Evolutionary conservation across 129 eudicot genomes (phyloP).

Genomic region (Helianthus tuberosus): DNA sequence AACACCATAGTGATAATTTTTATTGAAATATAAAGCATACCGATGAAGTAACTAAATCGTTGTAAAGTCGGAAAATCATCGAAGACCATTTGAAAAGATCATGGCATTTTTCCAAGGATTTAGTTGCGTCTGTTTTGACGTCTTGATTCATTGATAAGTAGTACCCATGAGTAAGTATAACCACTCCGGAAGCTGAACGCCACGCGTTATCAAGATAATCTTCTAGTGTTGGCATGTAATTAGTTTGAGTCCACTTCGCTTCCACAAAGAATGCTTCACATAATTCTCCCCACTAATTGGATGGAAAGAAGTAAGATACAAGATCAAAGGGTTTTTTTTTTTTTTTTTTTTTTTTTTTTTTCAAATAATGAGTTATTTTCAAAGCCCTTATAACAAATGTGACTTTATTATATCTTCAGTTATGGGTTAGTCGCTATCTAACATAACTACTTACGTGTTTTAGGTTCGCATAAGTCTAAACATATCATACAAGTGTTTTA

Average conservation of each 20-base stretch:
- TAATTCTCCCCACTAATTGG: slow-evolving; percentile 17
- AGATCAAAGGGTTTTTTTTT: no score
- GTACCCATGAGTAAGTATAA: no score
- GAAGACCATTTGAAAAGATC: slow-evolving; percentile 46
- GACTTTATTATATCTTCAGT: no score
- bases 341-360: no score
- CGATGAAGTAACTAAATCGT: slow-evolving; percentile 29
- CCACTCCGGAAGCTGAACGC: not conserved
- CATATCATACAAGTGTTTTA: no score
- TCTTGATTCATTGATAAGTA: not conserved
- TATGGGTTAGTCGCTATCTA: no score
- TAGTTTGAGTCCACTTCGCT: slow-evolving; percentile 30
- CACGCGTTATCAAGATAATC: slow-evolving; percentile 27
- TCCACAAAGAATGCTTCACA: slow-evolving; percentile 34
- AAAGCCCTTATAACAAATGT: no score
- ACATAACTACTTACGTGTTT: no score
- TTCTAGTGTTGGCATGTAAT: slow-evolving; percentile 8
- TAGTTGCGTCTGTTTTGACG: slow-evolving; percentile 12
- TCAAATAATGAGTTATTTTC: no score
- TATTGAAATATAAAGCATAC: slow-evolving; percentile 2
- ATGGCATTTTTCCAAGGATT: slow-evolving; percentile 16
- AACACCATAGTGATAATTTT: no score
- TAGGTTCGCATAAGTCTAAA: no score
- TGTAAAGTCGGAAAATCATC: slow-evolving; percentile 39
- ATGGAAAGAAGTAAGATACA: no score